These are phyloP conservation scores for Oryza punctata DNA, from an alignment of 176 grass and related monocot species.

Conservation along the genomic window DNA sequence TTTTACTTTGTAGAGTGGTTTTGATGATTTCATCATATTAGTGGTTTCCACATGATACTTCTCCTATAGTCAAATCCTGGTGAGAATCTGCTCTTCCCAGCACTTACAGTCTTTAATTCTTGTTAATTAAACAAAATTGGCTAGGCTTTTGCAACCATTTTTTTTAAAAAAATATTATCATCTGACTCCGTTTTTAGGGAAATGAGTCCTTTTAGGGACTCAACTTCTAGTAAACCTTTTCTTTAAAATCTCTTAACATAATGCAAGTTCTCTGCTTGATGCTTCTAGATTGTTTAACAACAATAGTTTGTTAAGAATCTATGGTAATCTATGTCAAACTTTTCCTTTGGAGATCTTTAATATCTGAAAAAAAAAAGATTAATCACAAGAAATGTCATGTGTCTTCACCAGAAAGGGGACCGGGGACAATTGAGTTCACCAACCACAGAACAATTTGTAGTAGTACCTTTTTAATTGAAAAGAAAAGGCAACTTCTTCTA, in stretches of 20 bases:
- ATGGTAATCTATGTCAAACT: neutral
- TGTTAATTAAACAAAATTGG: neutral
- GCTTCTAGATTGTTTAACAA: constrained; percentile 5
- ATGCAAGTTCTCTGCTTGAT: neutral
- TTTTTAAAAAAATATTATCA: neutral
- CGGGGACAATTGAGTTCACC: neutral
- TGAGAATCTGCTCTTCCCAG: neutral
- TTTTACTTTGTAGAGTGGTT: neutral
- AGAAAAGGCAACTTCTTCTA: neutral
- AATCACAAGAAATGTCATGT: neutral
- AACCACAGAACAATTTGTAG: neutral
- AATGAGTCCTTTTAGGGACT: neutral
- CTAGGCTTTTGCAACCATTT: neutral
- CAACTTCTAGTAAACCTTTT: neutral
- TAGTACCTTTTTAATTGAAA: neutral
- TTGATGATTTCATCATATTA: neutral
- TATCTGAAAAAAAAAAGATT: neutral
- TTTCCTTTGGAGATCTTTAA: neutral
- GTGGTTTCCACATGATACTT: neutral
- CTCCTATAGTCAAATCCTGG: neutral
- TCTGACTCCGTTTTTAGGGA: neutral
- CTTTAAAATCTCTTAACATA: neutral
- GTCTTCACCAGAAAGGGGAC: neutral
- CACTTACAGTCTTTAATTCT: neutral
- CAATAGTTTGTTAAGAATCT: neutral